Percentiles rank a stretch among this genome's conserved stretches.
Conservation (phyloP, 2,329 filamentous ascomycete species). For the Phoma herbarum region DNA sequence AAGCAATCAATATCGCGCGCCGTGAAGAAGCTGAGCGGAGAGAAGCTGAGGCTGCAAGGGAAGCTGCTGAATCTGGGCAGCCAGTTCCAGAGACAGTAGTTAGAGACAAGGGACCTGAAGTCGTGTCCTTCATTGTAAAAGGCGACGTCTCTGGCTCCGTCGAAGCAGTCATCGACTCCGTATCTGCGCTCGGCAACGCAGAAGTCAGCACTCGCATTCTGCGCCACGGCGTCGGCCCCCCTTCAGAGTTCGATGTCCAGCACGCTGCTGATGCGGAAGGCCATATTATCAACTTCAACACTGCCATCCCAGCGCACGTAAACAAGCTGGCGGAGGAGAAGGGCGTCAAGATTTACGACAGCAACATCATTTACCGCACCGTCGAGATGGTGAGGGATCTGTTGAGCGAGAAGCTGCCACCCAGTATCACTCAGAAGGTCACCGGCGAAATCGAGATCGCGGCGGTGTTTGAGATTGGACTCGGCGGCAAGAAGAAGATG, state of each 20-base stretch:
- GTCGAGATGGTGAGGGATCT: constrained; percentile 75
- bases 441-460: constrained; percentile 87
- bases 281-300: constrained; percentile 88
- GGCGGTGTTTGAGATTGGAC: constrained; percentile 83
- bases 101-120: constrained; percentile 58
- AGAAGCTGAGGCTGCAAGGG: constrained; percentile 63
- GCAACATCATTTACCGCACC: constrained; percentile 86
- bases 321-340: constrained; percentile 72
- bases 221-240: constrained; percentile 76
- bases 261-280: constrained; percentile 81
- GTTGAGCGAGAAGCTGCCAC: constrained; percentile 74
- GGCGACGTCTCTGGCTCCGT: constrained; percentile 93
- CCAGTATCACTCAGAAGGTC: constrained; percentile 73
- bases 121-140: constrained; percentile 86
- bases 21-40: constrained; percentile 66
- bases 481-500: constrained; percentile 74
- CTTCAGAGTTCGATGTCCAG: constrained; percentile 88
- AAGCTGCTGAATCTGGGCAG: constrained; percentile 36
- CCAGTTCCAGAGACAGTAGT: constrained; percentile 53
- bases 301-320: constrained; percentile 71
- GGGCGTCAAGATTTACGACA: constrained; percentile 80
- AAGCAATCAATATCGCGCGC: constrained; percentile 77
- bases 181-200: constrained; percentile 81
- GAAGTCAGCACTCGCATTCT: constrained; percentile 83
- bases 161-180: constrained; percentile 82